A percentile compares a stretch with the other conserved stretches of the same genome.
These are phyloP conservation scores for Tephrocybe sp. DNA, from an alignment of 768 basidiomycete species.

Conservation along the genomic window DNA sequence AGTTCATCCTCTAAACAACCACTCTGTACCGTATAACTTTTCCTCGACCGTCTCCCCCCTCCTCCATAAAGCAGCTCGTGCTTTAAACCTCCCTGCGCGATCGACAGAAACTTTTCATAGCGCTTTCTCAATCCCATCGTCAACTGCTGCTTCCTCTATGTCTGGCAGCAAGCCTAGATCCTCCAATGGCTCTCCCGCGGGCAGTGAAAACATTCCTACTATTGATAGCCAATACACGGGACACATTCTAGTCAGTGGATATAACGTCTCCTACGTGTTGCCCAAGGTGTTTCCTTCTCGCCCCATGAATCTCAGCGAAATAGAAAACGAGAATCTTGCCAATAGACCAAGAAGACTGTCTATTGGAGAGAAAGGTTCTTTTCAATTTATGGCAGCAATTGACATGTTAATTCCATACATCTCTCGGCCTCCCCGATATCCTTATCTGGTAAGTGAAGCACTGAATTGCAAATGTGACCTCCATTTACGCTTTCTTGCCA, in stretches of 20 bases:
- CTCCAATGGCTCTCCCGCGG: conserved; percentile 26
- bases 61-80: conserved; percentile 65
- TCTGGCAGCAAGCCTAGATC: conserved; percentile 34
- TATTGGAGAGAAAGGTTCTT: conserved; percentile 53
- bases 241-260: conserved; percentile 72
- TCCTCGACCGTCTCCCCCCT: conserved; percentile 60
- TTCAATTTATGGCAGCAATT: conserved; percentile 80
- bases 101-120: conserved; percentile 58
- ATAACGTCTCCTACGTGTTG: conserved; percentile 72
- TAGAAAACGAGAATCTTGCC: conserved; percentile 24
- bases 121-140: conserved; percentile 42
- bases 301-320: conserved; percentile 21
- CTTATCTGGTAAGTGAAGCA: conserved; percentile 64
- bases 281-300: conserved; percentile 59
- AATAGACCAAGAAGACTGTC: conserved; percentile 48
- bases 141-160: conserved; percentile 27
- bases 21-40: conserved; percentile 74
- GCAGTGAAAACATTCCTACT: conserved; percentile 31
- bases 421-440: conserved; percentile 64
- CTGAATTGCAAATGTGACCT: not conserved
- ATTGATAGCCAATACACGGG: conserved; percentile 72
- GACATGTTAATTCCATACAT: conserved; percentile 73
- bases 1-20: conserved; percentile 72
- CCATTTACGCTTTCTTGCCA: conserved; percentile 23
- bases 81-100: conserved; percentile 62